Conservation (phyloP, 2,329 filamentous ascomycete species). For the Aspergillus sp. region DNA sequence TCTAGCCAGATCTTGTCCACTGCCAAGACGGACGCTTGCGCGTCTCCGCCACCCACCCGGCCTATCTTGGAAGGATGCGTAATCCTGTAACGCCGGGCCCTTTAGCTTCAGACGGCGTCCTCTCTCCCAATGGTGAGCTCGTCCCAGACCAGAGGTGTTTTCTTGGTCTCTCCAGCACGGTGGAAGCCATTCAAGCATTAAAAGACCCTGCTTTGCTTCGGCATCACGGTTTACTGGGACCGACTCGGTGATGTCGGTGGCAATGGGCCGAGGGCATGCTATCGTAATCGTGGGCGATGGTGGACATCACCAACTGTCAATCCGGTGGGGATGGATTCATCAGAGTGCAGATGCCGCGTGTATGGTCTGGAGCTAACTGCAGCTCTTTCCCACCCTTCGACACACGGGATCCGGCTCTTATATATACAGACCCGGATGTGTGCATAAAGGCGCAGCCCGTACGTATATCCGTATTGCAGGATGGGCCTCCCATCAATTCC, state of each 20-base stretch:
- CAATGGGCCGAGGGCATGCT: not conserved
- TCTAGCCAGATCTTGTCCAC: conserved; percentile 29
- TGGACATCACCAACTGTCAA: conserved; percentile 8
- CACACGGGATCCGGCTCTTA: not conserved
- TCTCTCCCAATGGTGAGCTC: too few species aligned
- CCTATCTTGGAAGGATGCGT: conserved; percentile 14
- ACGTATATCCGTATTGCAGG: not conserved
- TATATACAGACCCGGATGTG: not conserved
- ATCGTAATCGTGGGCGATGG: not conserved
- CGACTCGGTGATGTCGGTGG: not conserved
- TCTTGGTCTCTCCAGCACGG: not conserved
- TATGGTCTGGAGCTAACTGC: not conserved
- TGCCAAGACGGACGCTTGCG: conserved; percentile 41
- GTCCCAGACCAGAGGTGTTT: not conserved
- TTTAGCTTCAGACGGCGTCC: conserved; percentile 4
- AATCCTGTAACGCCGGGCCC: conserved; percentile 17
- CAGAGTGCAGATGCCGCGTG: conserved; percentile 9
- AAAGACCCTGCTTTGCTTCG: not conserved
- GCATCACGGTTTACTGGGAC: too few species aligned
- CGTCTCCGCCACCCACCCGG: conserved; percentile 30
- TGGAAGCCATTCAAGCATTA: not conserved
- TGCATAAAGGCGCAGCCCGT: not conserved
- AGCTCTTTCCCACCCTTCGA: not conserved
- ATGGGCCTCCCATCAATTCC: not conserved
- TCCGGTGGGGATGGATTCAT: conserved; percentile 9